phyloP scores from a whole-genome alignment of 169 alveolate genomes.

The Cryptosporidium parvum region DNA sequence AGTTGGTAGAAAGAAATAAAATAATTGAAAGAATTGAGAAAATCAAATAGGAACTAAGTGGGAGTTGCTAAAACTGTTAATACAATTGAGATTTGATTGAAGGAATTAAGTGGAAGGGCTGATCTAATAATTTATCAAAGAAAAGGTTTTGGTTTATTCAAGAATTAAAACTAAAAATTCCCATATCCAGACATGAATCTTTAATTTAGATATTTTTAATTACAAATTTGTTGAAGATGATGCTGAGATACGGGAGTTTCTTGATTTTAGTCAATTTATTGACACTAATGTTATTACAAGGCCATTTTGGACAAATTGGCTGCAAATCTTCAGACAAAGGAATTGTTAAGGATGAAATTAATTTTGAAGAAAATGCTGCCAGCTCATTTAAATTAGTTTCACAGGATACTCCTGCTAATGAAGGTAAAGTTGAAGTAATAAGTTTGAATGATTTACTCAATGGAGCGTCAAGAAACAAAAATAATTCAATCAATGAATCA shows the following conservation, averaged over 20 bases:
- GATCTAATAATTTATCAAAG: constrained; percentile 21
- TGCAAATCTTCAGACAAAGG: not conserved
- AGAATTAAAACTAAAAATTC: not conserved
- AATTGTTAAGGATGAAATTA: too few relatives aligned
- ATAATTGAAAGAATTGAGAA: not conserved
- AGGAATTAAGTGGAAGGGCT: not conserved
- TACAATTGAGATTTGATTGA: not conserved
- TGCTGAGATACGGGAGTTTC: not conserved
- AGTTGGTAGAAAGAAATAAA: not conserved
- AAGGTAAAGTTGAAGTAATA: not conserved
- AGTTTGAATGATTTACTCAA: not conserved
- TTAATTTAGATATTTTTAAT: not conserved
- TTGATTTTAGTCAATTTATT: not conserved
- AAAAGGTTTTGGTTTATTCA: not conserved
- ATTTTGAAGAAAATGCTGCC: not conserved
- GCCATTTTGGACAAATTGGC: not conserved
- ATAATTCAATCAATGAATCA: not conserved
- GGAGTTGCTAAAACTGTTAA: not conserved
- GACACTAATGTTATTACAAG: not conserved
- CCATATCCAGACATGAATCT: not conserved
- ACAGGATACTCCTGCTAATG: not conserved
- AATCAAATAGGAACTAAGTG: not conserved
- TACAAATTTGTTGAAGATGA: not conserved
- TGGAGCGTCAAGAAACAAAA: not conserved
- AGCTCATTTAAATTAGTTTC: not conserved